phyloP scores from a whole-genome alignment of 2,329 filamentous ascomycete species.

The Colletotrichum euphorbiae region DNA sequence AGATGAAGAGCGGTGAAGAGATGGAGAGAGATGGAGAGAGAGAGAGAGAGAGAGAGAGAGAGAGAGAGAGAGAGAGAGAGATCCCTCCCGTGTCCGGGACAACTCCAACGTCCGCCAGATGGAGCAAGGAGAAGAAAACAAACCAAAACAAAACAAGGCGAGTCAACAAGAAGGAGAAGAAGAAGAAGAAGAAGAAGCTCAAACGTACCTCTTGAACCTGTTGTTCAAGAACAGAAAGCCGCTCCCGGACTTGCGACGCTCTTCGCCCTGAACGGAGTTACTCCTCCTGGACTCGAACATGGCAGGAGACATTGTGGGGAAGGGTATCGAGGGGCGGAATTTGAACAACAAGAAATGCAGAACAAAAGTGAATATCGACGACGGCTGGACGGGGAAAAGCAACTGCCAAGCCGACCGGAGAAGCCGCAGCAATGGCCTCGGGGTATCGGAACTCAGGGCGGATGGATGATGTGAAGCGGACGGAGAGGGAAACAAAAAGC shows the following conservation, averaged over 20 bases:
- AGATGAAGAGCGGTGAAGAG: conserved; percentile 35
- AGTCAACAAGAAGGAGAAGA: too few relatives aligned
- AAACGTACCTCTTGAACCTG: conserved; percentile 36
- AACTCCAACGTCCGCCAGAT: conserved; percentile 1
- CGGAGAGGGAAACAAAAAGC: conserved; percentile 11
- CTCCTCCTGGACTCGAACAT: conserved; percentile 33
- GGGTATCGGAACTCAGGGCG: conserved; percentile 18
- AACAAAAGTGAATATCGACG: conserved; percentile 16
- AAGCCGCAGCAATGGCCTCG: conserved; percentile 15
- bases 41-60: too few relatives aligned
- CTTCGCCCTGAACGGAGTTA: conserved; percentile 5
- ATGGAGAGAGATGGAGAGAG: background rate
- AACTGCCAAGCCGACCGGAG: conserved; percentile 16
- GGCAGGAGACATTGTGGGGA: conserved; percentile 33
- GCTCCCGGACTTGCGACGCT: conserved; percentile 35
- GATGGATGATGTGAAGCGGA: conserved; percentile 15
- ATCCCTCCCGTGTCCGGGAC: conserved; percentile 13
- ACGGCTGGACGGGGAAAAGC: conserved; percentile 20
- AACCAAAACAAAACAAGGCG: background rate
- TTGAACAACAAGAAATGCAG: conserved; percentile 14
- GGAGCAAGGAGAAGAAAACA: conserved; percentile 1
- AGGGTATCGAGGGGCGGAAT: conserved; percentile 37
- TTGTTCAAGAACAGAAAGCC: conserved; percentile 39
- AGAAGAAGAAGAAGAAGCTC: too few relatives aligned
- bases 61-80: too few relatives aligned